A percentile compares a stretch with the other conserved stretches of the same genome.
phyloP scores from a whole-genome alignment of 169 alveolate genomes.

The Eimeria sp. region DNA sequence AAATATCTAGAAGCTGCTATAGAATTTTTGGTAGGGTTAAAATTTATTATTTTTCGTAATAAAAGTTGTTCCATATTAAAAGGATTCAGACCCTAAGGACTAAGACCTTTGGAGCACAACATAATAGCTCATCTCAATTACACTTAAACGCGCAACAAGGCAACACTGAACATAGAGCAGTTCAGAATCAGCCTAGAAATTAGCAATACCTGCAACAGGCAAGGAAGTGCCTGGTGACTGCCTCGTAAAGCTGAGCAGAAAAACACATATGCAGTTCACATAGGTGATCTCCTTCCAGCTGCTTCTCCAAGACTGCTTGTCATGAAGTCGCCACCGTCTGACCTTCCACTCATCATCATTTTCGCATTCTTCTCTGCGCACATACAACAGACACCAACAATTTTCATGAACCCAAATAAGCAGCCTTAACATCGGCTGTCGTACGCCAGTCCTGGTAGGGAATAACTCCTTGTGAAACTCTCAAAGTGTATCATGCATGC shows the following conservation, averaged over 20 bases:
- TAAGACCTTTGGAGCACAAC: not conserved
- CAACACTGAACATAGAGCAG: not conserved
- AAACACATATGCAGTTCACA: slow-evolving; percentile 17
- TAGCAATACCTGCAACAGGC: slow-evolving; percentile 89
- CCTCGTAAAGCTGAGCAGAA: slow-evolving; percentile 90
- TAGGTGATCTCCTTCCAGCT: not conserved
- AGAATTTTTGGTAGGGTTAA: too few species aligned
- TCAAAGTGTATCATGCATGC: not conserved
- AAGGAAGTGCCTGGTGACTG: slow-evolving; percentile 90
- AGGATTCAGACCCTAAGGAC: not conserved
- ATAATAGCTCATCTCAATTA: too few species aligned
- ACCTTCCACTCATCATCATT: slow-evolving; percentile 86
- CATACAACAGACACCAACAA: not conserved
- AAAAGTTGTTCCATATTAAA: too few species aligned
- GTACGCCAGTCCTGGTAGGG: not conserved
- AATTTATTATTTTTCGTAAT: too few species aligned
- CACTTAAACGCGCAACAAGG: not conserved
- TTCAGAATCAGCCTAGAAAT: not conserved
- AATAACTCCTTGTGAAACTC: not conserved
- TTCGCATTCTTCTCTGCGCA: slow-evolving; percentile 86
- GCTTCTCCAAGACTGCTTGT: too few species aligned
- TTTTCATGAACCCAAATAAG: not conserved
- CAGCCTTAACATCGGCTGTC: not conserved
- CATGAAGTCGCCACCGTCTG: not conserved
- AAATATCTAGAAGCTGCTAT: too few species aligned